Evolutionary conservation across 768 basidiomycete species (phyloP), one percentile per base, ranked within the genome.

Genomic region (Mycena belliarum): DNA sequence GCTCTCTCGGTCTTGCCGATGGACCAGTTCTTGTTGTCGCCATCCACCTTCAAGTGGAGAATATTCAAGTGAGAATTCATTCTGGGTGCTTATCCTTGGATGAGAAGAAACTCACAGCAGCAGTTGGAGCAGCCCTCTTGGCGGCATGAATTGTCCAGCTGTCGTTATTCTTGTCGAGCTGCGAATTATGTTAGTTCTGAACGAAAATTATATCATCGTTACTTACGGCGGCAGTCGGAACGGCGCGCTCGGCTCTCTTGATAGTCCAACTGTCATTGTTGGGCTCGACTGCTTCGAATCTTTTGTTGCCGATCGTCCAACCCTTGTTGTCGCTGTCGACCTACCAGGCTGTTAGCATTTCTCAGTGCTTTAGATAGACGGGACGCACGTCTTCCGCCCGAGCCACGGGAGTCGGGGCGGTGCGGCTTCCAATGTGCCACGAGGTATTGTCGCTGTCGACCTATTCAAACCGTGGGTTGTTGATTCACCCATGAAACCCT

Each of bases 311-410:
- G 12, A 47, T 47, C 18, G 12, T 2, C 54, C 54, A 55, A 18
- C 20, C 25, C 16, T 55, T 41, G 46, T 55, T 55, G 46, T 55
- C 37, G 20, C 46, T 29, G 45, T 55, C 54, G 12, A 55, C 35
- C 52, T 28, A 35, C 4, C 12, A 4, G 20, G 12, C 37, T n/a
- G 18, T 38, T 14, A 35, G 35, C 4, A 35, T 4, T 16, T 35
- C 35, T 32, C 29, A 12, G 12, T 35, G 12, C 3, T 35, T 7
- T 14, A 6, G 12, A 35, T 15, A 35, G 14, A 9, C 33, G 6
- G 33, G 37, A n/a, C 37, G 3, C 10, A 38, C 18, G 6, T 6
- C 6, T 16, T 38, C 37, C 3, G 37, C 37, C 18, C 37, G 18
- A 6, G 37, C 37, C 7, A 38, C 37, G 37, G 37, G 37, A 35